Evolutionary conservation across 2,329 filamentous ascomycete species (phyloP), one percentile per base, ranked within the genome.

Genomic region (Exophiala oligosperma): DNA sequence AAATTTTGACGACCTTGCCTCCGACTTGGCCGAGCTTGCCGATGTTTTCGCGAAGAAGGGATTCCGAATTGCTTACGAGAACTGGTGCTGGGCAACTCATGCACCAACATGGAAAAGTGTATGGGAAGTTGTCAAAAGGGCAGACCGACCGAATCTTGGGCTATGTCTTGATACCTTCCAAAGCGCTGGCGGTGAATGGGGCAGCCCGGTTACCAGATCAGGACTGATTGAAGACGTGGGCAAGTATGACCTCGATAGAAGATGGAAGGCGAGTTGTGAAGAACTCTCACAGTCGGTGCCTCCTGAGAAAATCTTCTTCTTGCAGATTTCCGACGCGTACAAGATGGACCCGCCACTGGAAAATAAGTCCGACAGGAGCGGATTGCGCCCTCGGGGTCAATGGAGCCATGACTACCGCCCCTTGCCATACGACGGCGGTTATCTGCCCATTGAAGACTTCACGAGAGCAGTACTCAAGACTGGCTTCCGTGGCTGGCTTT

Each of bases 81-180:
- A 92, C 68, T 92, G 88, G 88, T 91, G 88, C 72, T 92, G 89
- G 89, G 85, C 85, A 0, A 90, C 88, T 0, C 82, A 85, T 49
- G 86, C 88, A 0, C 82, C 86, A 0, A 79, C 75, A 1, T 93
- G 89, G 89, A 82, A 81, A 62, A 79, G 86, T 49, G 85, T 86
- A 0, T 92, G 87, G 87, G 74, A 82, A 1, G 86, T 92, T 11
- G 86, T 90, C 3, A 68, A 81, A 61, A 77, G 77, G 46, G 86
- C 86, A 1, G 74, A 89, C 63, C 73, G 85, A 2, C 76, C 79
- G 0, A 92, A 92, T 60, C 77, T 91, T 9, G 89, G 89, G 0
- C 75, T 92, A 0, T 92, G 89, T 64, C 80, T 93, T 1, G 89
- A 93, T 65, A 92, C 88, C 0, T 92, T 92, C 73, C 88, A 92